phyloP scores from a whole-genome alignment of 306 rosid species.

The Ammopiptanthus mongolicus region DNA sequence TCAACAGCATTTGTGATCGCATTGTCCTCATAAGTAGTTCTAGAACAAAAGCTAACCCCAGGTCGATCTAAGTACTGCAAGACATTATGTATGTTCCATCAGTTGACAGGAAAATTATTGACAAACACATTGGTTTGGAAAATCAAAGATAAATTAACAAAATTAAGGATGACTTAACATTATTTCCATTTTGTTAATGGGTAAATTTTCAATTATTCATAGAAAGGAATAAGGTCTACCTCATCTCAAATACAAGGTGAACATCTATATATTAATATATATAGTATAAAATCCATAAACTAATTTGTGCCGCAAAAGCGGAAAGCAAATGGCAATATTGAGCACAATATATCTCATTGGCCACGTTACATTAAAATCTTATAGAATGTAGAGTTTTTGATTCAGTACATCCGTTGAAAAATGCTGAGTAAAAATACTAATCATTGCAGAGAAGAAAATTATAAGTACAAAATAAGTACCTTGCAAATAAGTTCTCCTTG shows the following conservation, averaged over 20 bases:
- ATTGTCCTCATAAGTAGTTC: conserved; percentile 77
- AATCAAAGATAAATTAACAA: neutral
- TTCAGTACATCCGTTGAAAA: neutral
- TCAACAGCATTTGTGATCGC: conserved; percentile 86
- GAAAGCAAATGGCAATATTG: neutral
- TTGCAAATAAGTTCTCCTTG: conserved; percentile 96
- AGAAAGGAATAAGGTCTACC: neutral
- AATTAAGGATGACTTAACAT: neutral
- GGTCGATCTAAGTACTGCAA: conserved; percentile 79
- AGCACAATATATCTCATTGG: neutral
- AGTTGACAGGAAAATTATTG: neutral
- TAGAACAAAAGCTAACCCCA: conserved; percentile 77
- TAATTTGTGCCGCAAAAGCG: neutral
- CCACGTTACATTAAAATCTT: neutral
- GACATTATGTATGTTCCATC: neutral
- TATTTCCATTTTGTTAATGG: neutral
- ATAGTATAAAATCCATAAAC: neutral
- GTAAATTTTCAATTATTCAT: neutral
- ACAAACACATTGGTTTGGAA: neutral
- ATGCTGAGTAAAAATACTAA: neutral
- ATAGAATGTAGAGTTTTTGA: neutral
- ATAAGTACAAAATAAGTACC: conserved; percentile 37
- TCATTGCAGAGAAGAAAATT: neutral
- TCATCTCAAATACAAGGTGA: neutral
- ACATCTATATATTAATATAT: neutral